Evolutionary conservation across 164 flowering plant species (phyloP).

Genomic region (Kingdonia uniflora): DNA sequence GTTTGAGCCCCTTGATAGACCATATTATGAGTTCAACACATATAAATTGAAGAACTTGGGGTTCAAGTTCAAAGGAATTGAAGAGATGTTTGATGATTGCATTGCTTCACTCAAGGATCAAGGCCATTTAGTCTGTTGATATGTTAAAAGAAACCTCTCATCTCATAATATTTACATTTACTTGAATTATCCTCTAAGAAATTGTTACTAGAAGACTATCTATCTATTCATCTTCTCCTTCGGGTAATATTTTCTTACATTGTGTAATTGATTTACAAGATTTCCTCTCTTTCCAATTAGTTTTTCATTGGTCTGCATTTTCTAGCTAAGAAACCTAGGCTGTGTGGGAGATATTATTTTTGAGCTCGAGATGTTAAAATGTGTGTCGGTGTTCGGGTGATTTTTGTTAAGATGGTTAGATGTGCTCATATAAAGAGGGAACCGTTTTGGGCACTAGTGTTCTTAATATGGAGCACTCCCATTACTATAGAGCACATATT

Average conservation of each 20-base stretch:
- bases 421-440: too few relatives aligned
- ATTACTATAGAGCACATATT: too few relatives aligned
- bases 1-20: constrained; percentile 37
- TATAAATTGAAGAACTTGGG: constrained; percentile 57
- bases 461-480: too few relatives aligned
- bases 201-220: too few relatives aligned
- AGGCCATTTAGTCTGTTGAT: constrained; percentile 31
- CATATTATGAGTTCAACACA: constrained; percentile 54
- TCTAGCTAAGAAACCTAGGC: too few relatives aligned
- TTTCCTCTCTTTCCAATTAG: background rate
- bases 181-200: background rate
- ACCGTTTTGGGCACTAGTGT: too few relatives aligned
- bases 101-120: constrained; percentile 48
- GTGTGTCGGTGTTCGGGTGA: too few relatives aligned
- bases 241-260: too few relatives aligned
- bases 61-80: constrained; percentile 55
- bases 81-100: constrained; percentile 87
- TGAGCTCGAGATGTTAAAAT: too few relatives aligned
- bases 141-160: background rate
- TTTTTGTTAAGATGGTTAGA: too few relatives aligned
- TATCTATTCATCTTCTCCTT: background rate
- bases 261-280: background rate
- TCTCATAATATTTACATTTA: background rate
- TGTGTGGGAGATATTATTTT: too few relatives aligned
- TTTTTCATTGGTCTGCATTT: too few relatives aligned